phyloP scores from a whole-genome alignment of 352 stramenopile species.

The Phytophthora boehmeriae region DNA sequence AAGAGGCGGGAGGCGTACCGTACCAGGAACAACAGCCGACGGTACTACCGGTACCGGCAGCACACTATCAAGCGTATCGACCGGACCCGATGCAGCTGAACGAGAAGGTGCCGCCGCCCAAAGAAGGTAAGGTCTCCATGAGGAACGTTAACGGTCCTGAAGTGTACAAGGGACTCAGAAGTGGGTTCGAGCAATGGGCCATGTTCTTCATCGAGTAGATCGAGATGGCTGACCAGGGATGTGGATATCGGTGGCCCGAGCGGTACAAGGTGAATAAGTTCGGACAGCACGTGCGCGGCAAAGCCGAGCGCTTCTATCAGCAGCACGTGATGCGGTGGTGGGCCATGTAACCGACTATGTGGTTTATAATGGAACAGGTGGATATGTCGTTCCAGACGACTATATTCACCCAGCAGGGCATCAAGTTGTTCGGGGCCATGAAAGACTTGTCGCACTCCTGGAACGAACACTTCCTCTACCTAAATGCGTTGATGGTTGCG shows the following conservation, averaged over 20 bases:
- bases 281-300: conserved; percentile 2
- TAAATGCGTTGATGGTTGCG: conserved; percentile 6
- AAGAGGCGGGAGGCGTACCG: background rate
- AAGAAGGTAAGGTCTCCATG: background rate
- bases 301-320: conserved; percentile 3
- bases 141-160: background rate
- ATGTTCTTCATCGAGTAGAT: background rate
- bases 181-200: background rate
- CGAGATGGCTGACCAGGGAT: background rate
- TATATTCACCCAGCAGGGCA: conserved; percentile 6
- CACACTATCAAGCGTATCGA: background rate
- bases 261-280: conserved; percentile 4
- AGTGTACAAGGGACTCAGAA: background rate
- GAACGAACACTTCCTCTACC: conserved; percentile 13
- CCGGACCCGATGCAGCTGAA: background rate
- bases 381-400: conserved; percentile 1
- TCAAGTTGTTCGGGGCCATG: conserved; percentile 3
- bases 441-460: background rate
- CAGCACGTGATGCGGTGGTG: conserved; percentile 10
- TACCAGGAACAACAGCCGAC: background rate
- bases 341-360: conserved; percentile 1
- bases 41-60: background rate
- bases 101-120: background rate
- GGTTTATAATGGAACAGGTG: conserved; percentile 9
- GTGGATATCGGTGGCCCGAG: background rate